Base-by-base conservation (phyloP, 1,139 yeast species). In the Yamadazyma atmosphaerica region DNA sequence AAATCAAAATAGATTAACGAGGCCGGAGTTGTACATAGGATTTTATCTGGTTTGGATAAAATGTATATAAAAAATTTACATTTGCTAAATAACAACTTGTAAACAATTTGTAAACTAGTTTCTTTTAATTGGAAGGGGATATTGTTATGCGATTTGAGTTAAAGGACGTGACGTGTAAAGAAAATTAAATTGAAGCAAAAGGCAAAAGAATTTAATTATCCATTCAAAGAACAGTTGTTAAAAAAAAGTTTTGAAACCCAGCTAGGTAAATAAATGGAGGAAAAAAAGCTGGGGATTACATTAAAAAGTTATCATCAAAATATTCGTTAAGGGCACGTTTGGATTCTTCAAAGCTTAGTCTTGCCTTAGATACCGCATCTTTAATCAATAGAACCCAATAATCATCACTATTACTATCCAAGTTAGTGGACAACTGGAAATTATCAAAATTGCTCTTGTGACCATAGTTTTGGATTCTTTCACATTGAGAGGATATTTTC, bases 381-480 rank as follows among this genome's bases (percentile, higher is more conserved):
- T 67, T 55, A 42, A 77, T 73, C 43, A 75, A 63, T 13, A 55
- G 54, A 32, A 72, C 65, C 83, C 83, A 79, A 44, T 68, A 74
- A 14, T 68, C 66, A 51, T 63, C 66, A 42, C 22, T 47, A 46
- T 29, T 62, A 58, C 39, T 51, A 14, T 45, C 44, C 18, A 35
- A 11, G 9, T 33, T 25, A 4, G 38, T 22, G 11, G 46, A 47
- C 8, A 39, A 44, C 34, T 58, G 63, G 43, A 64, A 68, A 44
- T 68, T 65, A 51, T 76, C 81, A 43, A 68, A 72, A 43, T 72
- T 69, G 35, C 56, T 55, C 47, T 62, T 71, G 47, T 77, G 67
- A n/a, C 96, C 97, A 51, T 86, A 80, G 59, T 90, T 88, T 61
- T 92, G 98, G 47, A 92, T 89, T 52, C 92, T 73, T 61, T 90